Conservation (phyloP, 1,284 basidiomycete species). For the Exobasidium cylindrosporum region DNA sequence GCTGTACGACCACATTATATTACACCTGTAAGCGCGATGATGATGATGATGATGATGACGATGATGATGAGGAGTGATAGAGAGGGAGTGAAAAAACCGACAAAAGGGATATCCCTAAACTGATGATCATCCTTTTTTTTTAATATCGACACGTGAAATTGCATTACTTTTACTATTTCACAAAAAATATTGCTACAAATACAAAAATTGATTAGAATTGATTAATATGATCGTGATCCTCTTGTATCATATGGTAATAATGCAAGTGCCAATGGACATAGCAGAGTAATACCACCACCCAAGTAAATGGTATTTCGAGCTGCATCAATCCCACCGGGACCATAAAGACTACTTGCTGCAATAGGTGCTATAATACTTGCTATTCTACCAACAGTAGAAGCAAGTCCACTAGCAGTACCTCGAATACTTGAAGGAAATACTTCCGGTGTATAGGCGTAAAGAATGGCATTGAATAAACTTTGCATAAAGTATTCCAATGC, state of each 20-base stretch:
- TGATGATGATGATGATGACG: too few species aligned
- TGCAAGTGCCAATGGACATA: constrained; percentile 36
- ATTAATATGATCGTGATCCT: constrained; percentile 29
- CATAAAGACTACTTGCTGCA: constrained; percentile 59
- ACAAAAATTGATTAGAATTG: too few species aligned
- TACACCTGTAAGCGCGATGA: too few species aligned
- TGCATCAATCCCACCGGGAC: constrained; percentile 60
- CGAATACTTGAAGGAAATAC: constrained; percentile 56
- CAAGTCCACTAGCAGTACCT: constrained; percentile 55
- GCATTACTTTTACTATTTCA: too few species aligned
- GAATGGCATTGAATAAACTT: constrained; percentile 56
- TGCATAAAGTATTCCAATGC: constrained; percentile 57
- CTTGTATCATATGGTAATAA: constrained; percentile 41
- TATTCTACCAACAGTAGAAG: constrained; percentile 55
- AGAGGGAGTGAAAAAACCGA: too few species aligned
- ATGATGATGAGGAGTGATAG: too few species aligned
- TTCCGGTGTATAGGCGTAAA: constrained; percentile 58
- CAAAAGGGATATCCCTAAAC: too few species aligned
- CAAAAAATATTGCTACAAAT: too few species aligned
- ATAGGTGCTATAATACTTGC: constrained; percentile 55
- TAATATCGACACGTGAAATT: too few species aligned
- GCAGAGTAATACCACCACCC: constrained; percentile 33
- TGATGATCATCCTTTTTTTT: too few species aligned
- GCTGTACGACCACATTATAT: too few species aligned
- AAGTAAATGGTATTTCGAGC: constrained; percentile 38